Evolutionary conservation across 164 flowering plant genomes (phyloP).

Genomic region (Aristolochia fimbriata): DNA sequence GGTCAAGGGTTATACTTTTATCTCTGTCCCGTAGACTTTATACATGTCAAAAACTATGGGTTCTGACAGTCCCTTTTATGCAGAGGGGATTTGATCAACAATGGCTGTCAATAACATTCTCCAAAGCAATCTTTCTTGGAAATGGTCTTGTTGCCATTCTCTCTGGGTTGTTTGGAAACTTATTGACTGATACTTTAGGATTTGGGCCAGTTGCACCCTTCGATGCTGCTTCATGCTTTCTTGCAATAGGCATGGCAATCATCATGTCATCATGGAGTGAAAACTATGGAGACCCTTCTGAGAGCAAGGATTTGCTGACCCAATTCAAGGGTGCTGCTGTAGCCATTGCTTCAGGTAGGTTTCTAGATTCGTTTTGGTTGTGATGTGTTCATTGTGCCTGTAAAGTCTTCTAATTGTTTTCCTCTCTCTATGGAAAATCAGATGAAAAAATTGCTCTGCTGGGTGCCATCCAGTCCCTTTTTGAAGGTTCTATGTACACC

Average conservation of each 20-base stretch:
- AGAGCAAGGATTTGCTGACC: constrained; percentile 80
- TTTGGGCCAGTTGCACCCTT: constrained; percentile 97
- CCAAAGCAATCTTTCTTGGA: constrained; percentile 91
- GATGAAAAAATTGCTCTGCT: constrained; percentile 93
- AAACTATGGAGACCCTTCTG: constrained; percentile 90
- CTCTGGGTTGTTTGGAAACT: constrained; percentile 77
- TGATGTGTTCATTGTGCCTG: background rate
- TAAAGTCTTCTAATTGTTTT: background rate
- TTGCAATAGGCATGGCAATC: constrained; percentile 84
- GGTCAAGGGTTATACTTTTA: constrained; percentile 28
- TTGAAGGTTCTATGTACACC: constrained; percentile 99
- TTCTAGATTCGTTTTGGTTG: background rate
- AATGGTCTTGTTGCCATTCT: constrained; percentile 92
- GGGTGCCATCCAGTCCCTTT: constrained; percentile 92
- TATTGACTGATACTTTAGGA: constrained; percentile 56
- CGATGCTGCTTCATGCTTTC: constrained; percentile 92
- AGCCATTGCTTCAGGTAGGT: constrained; percentile 87
- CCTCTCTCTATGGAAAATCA: constrained; percentile 13
- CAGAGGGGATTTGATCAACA: constrained; percentile 93
- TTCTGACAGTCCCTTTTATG: constrained; percentile 7
- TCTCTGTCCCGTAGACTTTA: background rate
- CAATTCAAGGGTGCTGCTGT: constrained; percentile 90
- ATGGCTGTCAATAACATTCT: constrained; percentile 90
- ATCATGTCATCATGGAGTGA: constrained; percentile 86
- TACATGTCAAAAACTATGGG: background rate